Conservation (phyloP, 805 yeast genomes). For the Candida railenensis region DNA sequence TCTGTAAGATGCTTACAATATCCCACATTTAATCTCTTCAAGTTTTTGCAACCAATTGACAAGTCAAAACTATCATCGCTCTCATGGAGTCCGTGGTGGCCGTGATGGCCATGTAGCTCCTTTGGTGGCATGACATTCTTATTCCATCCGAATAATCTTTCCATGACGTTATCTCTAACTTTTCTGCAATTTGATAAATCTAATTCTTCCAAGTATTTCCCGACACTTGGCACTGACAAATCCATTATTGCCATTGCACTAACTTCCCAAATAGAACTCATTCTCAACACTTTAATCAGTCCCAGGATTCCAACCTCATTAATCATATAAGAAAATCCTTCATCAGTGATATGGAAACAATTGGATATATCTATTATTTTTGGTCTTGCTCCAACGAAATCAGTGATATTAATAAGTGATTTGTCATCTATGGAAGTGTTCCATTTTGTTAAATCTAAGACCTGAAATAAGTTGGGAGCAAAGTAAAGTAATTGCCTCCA, state of each 20-base stretch:
- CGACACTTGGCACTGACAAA: constrained; percentile 63
- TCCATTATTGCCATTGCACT: constrained; percentile 84
- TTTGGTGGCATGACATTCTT: constrained; percentile 11
- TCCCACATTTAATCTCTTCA: constrained; percentile 57
- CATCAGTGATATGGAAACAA: constrained; percentile 77
- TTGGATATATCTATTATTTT: constrained; percentile 59
- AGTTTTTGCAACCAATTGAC: constrained; percentile 54
- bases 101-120: background rate
- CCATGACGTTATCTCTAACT: constrained; percentile 69
- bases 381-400: constrained; percentile 72
- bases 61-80: constrained; percentile 11
- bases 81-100: background rate
- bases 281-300: constrained; percentile 49
- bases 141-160: constrained; percentile 62
- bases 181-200: constrained; percentile 73
- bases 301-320: constrained; percentile 71
- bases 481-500: constrained; percentile 67
- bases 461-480: constrained; percentile 51
- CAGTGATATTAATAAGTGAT: constrained; percentile 56
- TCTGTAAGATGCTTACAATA: constrained; percentile 78
- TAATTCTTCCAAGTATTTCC: constrained; percentile 54
- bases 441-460: constrained; percentile 60
- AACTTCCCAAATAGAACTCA: constrained; percentile 76
- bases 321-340: constrained; percentile 68
- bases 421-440: constrained; percentile 59